Base-by-base conservation (phyloP, 345 rosid species). In the Arabidopsis suecica region DNA sequence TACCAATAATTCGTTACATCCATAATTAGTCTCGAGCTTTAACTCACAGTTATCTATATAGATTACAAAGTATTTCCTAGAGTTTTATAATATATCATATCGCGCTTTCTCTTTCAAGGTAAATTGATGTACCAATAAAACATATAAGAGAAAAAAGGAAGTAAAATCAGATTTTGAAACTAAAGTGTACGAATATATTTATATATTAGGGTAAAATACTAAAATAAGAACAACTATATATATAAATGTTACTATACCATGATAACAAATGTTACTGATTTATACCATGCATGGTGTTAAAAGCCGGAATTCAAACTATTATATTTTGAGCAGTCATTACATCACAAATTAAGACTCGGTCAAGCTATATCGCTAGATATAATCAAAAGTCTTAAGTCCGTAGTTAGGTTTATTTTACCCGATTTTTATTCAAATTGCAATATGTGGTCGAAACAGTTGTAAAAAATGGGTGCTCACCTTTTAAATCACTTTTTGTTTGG, bases 381-480 rank as follows among this genome's bases (percentile, higher is more conserved):
- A 64, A 48, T 6, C 32, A 49, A 65, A 56, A 6, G 33, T 42
- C 6, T 20, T 69, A 44, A 9, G 56, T 69, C 22, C 3, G 18
- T 37, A 50, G 3, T 51, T 51, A 42, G 47, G 47, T 42, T 42
- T 12, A 12, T 18, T 48, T 48, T 18, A 48, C 47, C 7, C 47
- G n/a, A 42, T 1, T 13, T 13, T 42, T 42, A 42, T 6, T 2
- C 18, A 45, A 16, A 16, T 16, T 6, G 16, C 32, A 18, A 16
- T 38, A 12, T 55, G 38, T 64, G 65, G 57, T 23, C 57, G 48
- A 47, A 25, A 45, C 25, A 34, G 58, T 34, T 65, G 71, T 23
- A 57, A 56, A 1, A 64, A 64, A 34, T 22, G 71, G 16, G 44
- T 55, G 14, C 48, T 64, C 54, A 34, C 56, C 50, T 73, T 25